Evolutionary conservation across 371 early-diverging fungal genomes (phyloP).

Genomic region (Sporodiniella umbellata): DNA sequence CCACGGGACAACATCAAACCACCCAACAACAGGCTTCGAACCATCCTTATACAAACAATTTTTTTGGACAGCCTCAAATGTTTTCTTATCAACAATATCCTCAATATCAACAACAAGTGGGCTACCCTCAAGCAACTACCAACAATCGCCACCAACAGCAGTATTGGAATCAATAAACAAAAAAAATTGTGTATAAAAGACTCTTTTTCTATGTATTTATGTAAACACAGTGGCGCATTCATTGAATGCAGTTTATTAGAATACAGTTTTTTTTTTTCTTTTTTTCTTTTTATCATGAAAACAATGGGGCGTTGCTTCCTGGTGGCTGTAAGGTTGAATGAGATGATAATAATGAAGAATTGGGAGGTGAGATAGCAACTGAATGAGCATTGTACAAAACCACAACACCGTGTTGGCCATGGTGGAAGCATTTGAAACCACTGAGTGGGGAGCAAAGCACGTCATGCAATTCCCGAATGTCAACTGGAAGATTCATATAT

Average conservation of each 20-base stretch:
- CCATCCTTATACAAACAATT: constrained; percentile 14
- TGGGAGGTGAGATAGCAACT: neutral
- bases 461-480: constrained; percentile 22
- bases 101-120: constrained; percentile 22
- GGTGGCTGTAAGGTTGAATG: neutral
- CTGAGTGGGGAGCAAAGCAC: constrained; percentile 15
- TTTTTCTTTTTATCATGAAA: neutral
- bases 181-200: neutral
- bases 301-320: neutral
- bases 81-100: constrained; percentile 31
- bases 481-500: constrained; percentile 17
- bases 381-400: constrained; percentile 14
- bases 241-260: neutral
- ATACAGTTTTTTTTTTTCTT: neutral
- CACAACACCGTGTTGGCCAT: constrained; percentile 26
- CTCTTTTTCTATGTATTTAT: neutral
- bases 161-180: constrained; percentile 22
- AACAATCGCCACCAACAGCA: constrained; percentile 21
- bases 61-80: constrained; percentile 37
- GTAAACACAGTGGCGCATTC: too few relatives aligned
- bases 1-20: constrained; percentile 12
- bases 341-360: constrained; percentile 1
- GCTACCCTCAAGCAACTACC: constrained; percentile 5
- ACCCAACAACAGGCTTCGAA: constrained; percentile 18
- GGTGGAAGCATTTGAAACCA: constrained; percentile 26